A percentile compares a stretch with the other conserved stretches of the same genome.
These are phyloP conservation scores for Babesia gibsoni DNA, from an alignment of 169 alveolate genomes.

Conservation along the genomic window DNA sequence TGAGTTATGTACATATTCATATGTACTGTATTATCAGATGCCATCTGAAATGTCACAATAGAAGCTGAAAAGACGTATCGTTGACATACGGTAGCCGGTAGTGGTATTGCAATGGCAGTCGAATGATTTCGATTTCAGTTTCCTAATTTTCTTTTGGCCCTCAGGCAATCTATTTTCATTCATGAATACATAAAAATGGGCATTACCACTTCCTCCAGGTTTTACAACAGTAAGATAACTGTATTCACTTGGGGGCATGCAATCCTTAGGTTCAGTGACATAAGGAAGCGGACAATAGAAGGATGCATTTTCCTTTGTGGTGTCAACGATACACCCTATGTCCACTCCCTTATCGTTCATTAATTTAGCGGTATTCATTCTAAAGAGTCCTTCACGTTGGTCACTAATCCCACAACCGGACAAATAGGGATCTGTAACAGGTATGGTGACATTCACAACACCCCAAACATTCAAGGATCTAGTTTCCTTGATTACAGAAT, in stretches of 20 bases:
- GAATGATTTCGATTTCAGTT: too few species aligned
- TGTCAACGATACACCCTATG: constrained; percentile 24
- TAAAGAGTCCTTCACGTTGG: constrained; percentile 14
- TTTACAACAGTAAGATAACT: too few species aligned
- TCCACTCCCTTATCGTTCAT: not conserved
- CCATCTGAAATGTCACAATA: too few species aligned
- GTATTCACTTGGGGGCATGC: too few species aligned
- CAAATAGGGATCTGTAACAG: constrained; percentile 44
- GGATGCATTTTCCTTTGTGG: not conserved
- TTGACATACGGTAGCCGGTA: not conserved
- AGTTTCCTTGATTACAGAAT: too few species aligned
- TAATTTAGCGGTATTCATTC: constrained; percentile 13
- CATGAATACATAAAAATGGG: not conserved
- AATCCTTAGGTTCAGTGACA: constrained; percentile 12
- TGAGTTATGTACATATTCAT: too few species aligned
- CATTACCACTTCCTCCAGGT: not conserved
- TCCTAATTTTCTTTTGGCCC: too few species aligned
- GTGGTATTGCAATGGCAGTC: constrained; percentile 6
- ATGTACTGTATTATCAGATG: too few species aligned
- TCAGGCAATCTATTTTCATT: too few species aligned
- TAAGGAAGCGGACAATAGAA: constrained; percentile 37
- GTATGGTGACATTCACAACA: not conserved
- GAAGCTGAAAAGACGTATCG: too few species aligned
- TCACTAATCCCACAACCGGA: constrained; percentile 41
- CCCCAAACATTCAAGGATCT: constrained; percentile 48